Evolutionary conservation across 495 filamentous ascomycete species (phyloP).

Genomic region (Aspergillus nidulans): DNA sequence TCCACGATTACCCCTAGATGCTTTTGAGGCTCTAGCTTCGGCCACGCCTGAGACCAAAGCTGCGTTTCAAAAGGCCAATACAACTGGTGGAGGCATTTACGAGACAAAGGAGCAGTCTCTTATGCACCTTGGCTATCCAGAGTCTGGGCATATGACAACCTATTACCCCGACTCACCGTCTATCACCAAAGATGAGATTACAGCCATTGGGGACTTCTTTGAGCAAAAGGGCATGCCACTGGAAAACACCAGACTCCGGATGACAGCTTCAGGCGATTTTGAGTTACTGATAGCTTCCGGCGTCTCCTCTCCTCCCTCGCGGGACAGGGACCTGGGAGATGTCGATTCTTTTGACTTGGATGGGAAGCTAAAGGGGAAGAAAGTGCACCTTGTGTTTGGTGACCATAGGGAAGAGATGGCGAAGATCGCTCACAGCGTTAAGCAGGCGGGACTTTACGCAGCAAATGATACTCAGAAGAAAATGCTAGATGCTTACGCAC

Average conservation of each 20-base stretch:
- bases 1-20: slow-evolving; percentile 63
- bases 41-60: slow-evolving; percentile 54
- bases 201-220: slow-evolving; percentile 64
- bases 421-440: slow-evolving; percentile 66
- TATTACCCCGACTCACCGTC: slow-evolving; percentile 88
- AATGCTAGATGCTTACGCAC: slow-evolving; percentile 80
- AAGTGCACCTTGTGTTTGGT: slow-evolving; percentile 72
- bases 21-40: slow-evolving; percentile 67
- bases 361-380: slow-evolving; percentile 61
- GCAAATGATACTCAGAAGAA: slow-evolving; percentile 79
- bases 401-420: slow-evolving; percentile 78
- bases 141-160: slow-evolving; percentile 76
- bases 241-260: slow-evolving; percentile 85
- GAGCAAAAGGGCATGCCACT: slow-evolving; percentile 68
- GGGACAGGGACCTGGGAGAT: slow-evolving; percentile 66
- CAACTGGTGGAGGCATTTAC: slow-evolving; percentile 66
- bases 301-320: slow-evolving; percentile 47
- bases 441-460: slow-evolving; percentile 68
- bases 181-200: slow-evolving; percentile 84
- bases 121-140: slow-evolving; percentile 83
- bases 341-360: slow-evolving; percentile 62
- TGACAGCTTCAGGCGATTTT: slow-evolving; percentile 65
- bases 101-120: slow-evolving; percentile 56
- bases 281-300: slow-evolving; percentile 83
- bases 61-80: slow-evolving; percentile 56